phyloP scores from a whole-genome alignment of 2,329 filamentous ascomycete species.

The Fusarium sp. region DNA sequence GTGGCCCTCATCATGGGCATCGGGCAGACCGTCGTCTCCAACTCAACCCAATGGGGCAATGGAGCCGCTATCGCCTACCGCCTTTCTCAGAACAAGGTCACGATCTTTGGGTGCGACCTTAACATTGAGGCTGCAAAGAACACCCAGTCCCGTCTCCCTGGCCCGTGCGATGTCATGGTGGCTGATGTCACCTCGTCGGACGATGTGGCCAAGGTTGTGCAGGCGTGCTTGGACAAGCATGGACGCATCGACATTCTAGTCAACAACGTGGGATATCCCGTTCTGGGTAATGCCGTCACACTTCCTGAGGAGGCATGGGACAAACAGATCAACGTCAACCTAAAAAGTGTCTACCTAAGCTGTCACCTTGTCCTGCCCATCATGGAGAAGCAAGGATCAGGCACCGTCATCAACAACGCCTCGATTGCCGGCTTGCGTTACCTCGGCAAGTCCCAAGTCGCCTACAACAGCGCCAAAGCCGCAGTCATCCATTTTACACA shows the following conservation, averaged over 20 bases:
- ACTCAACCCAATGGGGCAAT: neutral
- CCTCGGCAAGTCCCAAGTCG: neutral
- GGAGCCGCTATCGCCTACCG: slow-evolving; percentile 1
- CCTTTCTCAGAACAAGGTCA: neutral
- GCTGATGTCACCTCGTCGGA: neutral
- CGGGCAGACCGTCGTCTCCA: neutral
- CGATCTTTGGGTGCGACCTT: slow-evolving; percentile 8
- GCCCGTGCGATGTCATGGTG: neutral
- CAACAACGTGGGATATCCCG: slow-evolving; percentile 2
- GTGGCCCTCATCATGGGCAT: neutral
- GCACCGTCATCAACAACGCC: neutral
- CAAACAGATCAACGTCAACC: slow-evolving; percentile 8
- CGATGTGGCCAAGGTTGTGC: neutral
- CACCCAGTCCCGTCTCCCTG: neutral
- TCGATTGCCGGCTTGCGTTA: neutral
- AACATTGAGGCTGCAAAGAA: neutral
- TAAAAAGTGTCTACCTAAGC: slow-evolving; percentile 20
- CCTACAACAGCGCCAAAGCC: neutral
- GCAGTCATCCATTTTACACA: neutral
- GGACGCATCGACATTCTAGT: slow-evolving; percentile 11
- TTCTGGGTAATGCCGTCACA: neutral
- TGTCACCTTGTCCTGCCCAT: slow-evolving; percentile 15
- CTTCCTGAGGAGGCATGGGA: neutral
- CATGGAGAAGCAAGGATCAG: slow-evolving; percentile 19
- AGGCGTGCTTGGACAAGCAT: slow-evolving; percentile 1